Conservation (phyloP, 2,329 filamentous ascomycete species). For the Falciphora oryzae region DNA sequence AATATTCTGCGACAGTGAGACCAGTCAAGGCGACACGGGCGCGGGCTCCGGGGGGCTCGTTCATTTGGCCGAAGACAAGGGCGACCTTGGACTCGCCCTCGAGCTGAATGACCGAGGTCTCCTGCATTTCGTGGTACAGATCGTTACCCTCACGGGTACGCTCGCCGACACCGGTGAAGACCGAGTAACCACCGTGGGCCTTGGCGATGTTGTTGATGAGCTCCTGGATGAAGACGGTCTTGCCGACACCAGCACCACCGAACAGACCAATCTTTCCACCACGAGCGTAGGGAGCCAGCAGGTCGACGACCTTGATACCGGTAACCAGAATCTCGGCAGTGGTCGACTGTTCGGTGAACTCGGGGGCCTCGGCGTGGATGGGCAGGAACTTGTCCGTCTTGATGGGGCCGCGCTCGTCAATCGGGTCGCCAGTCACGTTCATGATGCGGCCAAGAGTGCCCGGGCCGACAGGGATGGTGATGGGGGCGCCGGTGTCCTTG, state of each 20-base stretch:
- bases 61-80: constrained; percentile 99
- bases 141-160: constrained; percentile 99
- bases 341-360: constrained; percentile 94
- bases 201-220: constrained; percentile 99
- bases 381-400: constrained; percentile 82
- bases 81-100: constrained; percentile 99
- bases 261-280: constrained; percentile 99
- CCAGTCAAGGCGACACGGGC: constrained; percentile 98
- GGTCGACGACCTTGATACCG: constrained; percentile 99
- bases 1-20: too few relatives aligned
- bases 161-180: constrained; percentile 99
- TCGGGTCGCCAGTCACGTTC: constrained; percentile 99
- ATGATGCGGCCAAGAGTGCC: constrained; percentile 97
- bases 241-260: constrained; percentile 99
- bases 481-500: constrained; percentile 85
- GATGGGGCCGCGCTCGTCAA: constrained; percentile 98
- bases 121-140: constrained; percentile 99
- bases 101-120: constrained; percentile 98
- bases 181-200: constrained; percentile 99
- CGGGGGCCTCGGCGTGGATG: constrained; percentile 91
- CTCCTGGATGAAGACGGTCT: constrained; percentile 99
- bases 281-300: constrained; percentile 98
- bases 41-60: constrained; percentile 99
- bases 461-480: constrained; percentile 91
- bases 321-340: constrained; percentile 94